A percentile compares a stretch with the other conserved stretches of the same genome.
These are phyloP conservation scores for Penicillium sp. DNA, from an alignment of 2,329 filamentous ascomycete genomes.

Conservation along the genomic window DNA sequence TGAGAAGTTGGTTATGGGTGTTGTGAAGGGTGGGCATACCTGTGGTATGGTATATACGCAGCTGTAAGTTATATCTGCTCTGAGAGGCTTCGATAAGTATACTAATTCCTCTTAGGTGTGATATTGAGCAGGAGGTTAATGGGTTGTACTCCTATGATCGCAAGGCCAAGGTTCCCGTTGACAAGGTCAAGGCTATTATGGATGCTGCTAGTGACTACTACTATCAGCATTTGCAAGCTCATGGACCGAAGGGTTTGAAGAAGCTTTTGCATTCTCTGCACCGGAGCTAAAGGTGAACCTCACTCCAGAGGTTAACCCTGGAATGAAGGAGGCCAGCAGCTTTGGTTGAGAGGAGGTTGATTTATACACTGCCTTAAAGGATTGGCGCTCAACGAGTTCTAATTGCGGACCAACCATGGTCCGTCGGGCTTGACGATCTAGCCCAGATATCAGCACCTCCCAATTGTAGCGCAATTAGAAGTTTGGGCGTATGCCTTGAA, in stretches of 20 bases:
- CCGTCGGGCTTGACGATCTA: too few relatives aligned
- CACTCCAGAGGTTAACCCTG: not conserved
- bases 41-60: conserved; percentile 68
- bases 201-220: conserved; percentile 53
- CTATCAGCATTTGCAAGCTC: conserved; percentile 27
- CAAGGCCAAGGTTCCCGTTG: conserved; percentile 58
- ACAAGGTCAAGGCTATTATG: conserved; percentile 58
- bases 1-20: conserved; percentile 58
- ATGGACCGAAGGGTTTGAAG: conserved; percentile 18
- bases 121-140: conserved; percentile 68
- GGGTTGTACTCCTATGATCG: conserved; percentile 64
- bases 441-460: too few relatives aligned
- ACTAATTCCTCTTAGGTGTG: conserved; percentile 31
- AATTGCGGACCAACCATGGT: too few relatives aligned
- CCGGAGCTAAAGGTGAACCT: not conserved
- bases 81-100: not conserved
- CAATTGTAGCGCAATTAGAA: too few relatives aligned
- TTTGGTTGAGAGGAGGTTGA: too few relatives aligned
- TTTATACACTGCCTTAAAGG: too few relatives aligned
- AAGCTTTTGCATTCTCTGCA: conserved; percentile 20
- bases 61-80: conserved; percentile 45
- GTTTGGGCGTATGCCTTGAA: too few relatives aligned
- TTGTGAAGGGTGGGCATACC: conserved; percentile 56
- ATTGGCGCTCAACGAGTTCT: too few relatives aligned
- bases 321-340: too few relatives aligned